phyloP scores from a whole-genome alignment of 768 basidiomycete species.

The Suillus paluster region DNA sequence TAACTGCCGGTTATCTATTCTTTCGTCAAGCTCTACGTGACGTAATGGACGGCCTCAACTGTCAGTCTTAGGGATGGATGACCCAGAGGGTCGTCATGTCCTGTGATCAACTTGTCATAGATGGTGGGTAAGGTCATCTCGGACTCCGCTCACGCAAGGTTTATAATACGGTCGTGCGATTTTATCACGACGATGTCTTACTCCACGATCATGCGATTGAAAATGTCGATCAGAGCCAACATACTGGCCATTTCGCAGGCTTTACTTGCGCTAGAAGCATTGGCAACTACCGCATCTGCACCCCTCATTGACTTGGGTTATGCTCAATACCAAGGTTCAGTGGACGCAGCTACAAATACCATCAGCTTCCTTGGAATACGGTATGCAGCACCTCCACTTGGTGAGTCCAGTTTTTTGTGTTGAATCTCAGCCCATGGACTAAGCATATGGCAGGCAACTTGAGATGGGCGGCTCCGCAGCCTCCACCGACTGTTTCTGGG shows the following conservation, averaged over 20 bases:
- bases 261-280: conserved; percentile 12
- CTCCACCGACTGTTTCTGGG: conserved; percentile 14
- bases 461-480: conserved; percentile 30
- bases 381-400: conserved; percentile 29
- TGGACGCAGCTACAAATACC: conserved; percentile 17
- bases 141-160: not conserved
- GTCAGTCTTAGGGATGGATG: too few relatives aligned
- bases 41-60: not conserved
- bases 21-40: not conserved
- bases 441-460: conserved; percentile 19
- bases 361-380: conserved; percentile 34
- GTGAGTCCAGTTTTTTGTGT: conserved; percentile 12
- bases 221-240: not conserved
- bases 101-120: not conserved
- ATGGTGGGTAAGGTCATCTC: not conserved
- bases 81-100: too few relatives aligned
- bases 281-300: conserved; percentile 5
- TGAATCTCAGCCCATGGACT: not conserved
- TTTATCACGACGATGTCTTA: not conserved
- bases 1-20: not conserved
- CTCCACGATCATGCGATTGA: not conserved
- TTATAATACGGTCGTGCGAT: not conserved
- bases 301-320: conserved; percentile 32
- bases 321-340: conserved; percentile 29
- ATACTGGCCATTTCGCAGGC: conserved; percentile 11